Base-by-base conservation (phyloP, 352 stramenopile genomes). In the Pseudoperonospora humuli region DNA sequence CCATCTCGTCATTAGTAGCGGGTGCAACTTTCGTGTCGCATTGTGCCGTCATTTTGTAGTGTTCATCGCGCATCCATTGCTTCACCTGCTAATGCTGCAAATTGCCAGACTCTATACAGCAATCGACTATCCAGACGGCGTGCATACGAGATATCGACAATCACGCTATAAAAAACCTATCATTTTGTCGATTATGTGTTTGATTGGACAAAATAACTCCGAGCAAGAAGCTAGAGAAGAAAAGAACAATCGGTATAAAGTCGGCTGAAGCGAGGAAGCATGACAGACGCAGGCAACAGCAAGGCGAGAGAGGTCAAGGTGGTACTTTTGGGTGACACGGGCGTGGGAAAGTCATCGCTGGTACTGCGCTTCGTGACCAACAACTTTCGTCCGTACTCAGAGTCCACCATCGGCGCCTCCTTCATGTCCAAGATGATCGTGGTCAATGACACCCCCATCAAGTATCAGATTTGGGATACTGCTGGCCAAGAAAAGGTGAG, bases 391-490 rank as follows among this genome's bases (percentile, higher is more conserved):
- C 87, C 94, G 36, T 97, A 98, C 64, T 90, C 72, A 11, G 92
- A 98, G 72, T 96, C 90, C 20, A 98, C 96, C 11, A 98, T 99
- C 57, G 94, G 96, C 50, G 95, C 94, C 20, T 96, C 88, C 32
- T 99, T 98, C 82, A 96, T 98, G 86, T 88, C 67, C 45, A 97
- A 98, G 75, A 96, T 96, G 59, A 91, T 97, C 42, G 74, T 93
- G 27, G 81, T 97, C 28, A 90, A 96, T 46, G 83, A 92, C 57
- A 78, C 79, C 34, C 77, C 86, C 36, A 93, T 96, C 53, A 96
- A 97, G 75, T 97, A 98, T 61, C 90, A 98, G 70, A 98, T 99
- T 62, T 98, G 94, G 95, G 95, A 98, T 65, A 99, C 96, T 10
- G 96, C 96, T 24, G 96, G 96, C 11, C 95, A 99, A 75, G 95